Evolutionary conservation across 106 monocot genomes (phyloP).

Genomic region (Platanthera guangdongensis): DNA sequence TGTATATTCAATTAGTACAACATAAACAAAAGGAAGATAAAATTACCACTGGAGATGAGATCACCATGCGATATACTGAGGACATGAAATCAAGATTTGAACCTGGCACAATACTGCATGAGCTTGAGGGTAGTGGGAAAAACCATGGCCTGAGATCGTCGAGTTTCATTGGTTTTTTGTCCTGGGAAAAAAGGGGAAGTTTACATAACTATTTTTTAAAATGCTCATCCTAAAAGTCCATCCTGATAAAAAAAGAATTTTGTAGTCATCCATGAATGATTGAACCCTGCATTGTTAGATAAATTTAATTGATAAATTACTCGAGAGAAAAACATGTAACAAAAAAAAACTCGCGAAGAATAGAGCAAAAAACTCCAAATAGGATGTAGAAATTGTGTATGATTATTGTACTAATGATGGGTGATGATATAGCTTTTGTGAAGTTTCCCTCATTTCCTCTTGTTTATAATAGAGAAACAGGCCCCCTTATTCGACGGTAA

Average conservation of each 20-base stretch:
- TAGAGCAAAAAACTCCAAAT: no score
- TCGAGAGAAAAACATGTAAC: neutral
- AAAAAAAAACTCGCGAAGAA: neutral
- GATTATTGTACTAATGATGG: no score
- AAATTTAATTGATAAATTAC: neutral
- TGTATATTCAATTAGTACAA: no score
- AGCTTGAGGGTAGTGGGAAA: constrained; percentile 61
- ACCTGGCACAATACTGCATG: constrained; percentile 63
- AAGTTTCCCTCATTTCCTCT: no score
- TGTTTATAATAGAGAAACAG: no score
- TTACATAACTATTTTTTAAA: neutral
- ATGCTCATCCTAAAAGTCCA: neutral
- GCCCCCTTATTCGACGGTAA: no score
- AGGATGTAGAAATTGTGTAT: no score
- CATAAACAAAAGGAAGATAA: neutral
- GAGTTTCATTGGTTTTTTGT: constrained; percentile 36
- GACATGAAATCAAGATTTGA: constrained; percentile 86
- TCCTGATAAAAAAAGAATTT: neutral
- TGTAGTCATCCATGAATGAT: neutral
- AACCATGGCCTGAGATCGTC: constrained; percentile 82
- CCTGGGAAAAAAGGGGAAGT: constrained; percentile 19
- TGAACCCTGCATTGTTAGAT: neutral
- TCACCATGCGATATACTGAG: constrained; percentile 54
- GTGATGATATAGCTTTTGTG: no score
- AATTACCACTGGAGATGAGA: constrained; percentile 92